Evolutionary conservation across 2,329 filamentous ascomycete genomes (phyloP).

Genomic region (Phyllosticta paracitricarpa): DNA sequence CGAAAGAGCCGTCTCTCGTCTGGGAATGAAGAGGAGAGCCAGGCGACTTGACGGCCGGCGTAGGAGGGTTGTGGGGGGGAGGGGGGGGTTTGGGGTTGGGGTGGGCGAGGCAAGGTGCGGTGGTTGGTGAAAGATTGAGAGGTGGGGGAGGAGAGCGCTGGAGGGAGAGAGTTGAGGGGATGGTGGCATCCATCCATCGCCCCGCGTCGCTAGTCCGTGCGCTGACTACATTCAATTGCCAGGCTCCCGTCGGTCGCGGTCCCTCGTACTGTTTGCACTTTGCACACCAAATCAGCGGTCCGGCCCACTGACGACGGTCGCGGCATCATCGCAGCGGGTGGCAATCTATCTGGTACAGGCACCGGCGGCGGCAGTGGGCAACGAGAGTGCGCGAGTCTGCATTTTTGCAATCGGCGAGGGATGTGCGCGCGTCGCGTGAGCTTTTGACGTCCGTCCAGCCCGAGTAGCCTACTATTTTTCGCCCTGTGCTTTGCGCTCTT

Average conservation of each 20-base stretch:
- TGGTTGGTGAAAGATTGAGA: conserved; percentile 2
- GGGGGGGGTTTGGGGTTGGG: conserved; percentile 1
- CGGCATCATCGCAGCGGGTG: background rate
- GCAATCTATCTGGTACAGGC: background rate
- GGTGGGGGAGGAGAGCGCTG: background rate
- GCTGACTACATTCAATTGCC: background rate
- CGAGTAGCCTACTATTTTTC: too few relatives aligned
- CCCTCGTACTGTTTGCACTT: too few relatives aligned
- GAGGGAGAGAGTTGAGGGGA: conserved; percentile 4
- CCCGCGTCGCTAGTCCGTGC: too few relatives aligned
- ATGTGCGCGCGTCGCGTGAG: background rate
- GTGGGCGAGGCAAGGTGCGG: background rate
- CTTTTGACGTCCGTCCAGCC: background rate
- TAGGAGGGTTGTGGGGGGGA: background rate
- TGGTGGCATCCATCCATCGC: background rate
- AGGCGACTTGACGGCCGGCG: conserved; percentile 5
- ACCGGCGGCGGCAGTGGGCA: background rate
- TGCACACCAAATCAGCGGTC: too few relatives aligned
- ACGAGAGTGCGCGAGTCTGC: too few relatives aligned
- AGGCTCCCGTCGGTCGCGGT: too few relatives aligned
- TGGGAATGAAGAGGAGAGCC: background rate
- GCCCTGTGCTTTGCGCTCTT: background rate
- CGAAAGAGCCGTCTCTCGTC: conserved; percentile 10
- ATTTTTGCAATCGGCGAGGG: background rate
- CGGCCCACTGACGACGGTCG: too few relatives aligned